phyloP scores from a whole-genome alignment of 306 rosid species.

The Pyrus betulifolia region DNA sequence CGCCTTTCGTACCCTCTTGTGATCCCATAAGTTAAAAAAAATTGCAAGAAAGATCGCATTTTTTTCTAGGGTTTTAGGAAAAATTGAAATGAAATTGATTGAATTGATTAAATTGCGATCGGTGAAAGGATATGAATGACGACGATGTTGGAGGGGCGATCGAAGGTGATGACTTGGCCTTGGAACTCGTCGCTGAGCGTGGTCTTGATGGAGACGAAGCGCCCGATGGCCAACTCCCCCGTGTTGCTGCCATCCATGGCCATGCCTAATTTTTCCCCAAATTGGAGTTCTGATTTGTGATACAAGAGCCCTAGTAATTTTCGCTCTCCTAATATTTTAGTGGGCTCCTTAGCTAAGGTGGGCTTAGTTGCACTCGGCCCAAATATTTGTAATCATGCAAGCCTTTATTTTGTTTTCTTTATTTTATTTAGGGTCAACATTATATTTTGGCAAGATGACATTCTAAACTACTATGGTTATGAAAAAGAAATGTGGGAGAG shows the following conservation, averaged over 20 bases:
- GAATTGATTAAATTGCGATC: not conserved
- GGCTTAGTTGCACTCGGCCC: not conserved
- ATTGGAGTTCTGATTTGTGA: not conserved
- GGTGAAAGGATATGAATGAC: constrained; percentile 62
- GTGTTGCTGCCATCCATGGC: constrained; percentile 54
- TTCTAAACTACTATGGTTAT: too few species aligned
- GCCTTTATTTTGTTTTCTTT: too few species aligned
- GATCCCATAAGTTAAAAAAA: constrained; percentile 10
- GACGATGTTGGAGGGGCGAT: constrained; percentile 75
- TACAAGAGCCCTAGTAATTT: not conserved
- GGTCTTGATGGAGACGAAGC: constrained; percentile 74
- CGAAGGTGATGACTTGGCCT: constrained; percentile 80
- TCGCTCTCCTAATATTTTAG: not conserved
- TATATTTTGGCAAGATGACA: too few species aligned
- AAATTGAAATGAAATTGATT: not conserved
- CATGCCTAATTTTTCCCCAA: constrained; percentile 18
- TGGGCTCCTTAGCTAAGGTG: not conserved
- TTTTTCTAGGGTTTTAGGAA: constrained; percentile 8
- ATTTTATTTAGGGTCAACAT: too few species aligned
- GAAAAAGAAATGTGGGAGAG: too few species aligned
- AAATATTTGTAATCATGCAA: not conserved
- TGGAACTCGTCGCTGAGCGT: constrained; percentile 77
- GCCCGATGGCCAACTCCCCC: constrained; percentile 70
- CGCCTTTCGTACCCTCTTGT: constrained; percentile 59
- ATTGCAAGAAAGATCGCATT: not conserved